Evolutionary conservation across 208 protist species (phyloP).

Genomic region (Leishmania major): DNA sequence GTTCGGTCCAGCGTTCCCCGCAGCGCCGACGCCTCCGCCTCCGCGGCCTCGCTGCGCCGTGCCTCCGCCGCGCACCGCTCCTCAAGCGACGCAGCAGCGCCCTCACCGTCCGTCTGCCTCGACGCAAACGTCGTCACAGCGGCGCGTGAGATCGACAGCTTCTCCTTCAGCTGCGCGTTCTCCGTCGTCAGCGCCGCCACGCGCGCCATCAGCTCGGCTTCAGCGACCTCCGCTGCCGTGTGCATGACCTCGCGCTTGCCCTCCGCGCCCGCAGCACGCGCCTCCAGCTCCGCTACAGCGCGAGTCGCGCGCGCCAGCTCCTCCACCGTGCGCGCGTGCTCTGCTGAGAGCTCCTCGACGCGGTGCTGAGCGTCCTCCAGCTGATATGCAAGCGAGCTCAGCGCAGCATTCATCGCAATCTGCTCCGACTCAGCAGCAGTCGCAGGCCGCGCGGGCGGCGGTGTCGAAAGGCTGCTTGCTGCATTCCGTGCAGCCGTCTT

Average conservation of each 20-base stretch:
- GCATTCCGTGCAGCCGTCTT: not conserved
- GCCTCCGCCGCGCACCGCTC: conserved; percentile 11
- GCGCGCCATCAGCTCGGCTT: not conserved
- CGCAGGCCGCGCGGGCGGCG: not conserved
- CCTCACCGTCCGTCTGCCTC: not conserved
- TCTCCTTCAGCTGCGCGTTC: conserved; percentile 19
- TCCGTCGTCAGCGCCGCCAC: conserved; percentile 1
- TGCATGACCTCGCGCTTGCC: conserved; percentile 11
- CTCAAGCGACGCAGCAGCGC: not conserved
- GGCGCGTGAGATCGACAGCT: conserved; percentile 15
- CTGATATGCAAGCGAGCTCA: conserved; percentile 19
- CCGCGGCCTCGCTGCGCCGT: conserved; percentile 4
- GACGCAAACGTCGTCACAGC: conserved; percentile 10
- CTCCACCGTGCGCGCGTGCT: conserved; percentile 21
- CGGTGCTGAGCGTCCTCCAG: conserved; percentile 25
- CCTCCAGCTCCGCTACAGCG: conserved; percentile 13
- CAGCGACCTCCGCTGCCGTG: not conserved
- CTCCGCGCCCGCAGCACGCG: not conserved
- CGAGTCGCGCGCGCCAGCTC: conserved; percentile 13
- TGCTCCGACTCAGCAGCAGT: not conserved
- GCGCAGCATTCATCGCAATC: conserved; percentile 2
- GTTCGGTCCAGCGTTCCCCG: not conserved
- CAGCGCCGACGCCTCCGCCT: conserved; percentile 2
- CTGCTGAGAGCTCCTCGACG: not conserved
- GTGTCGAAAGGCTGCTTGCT: not conserved